phyloP scores from a whole-genome alignment of 345 rosid genomes.

The Eucalyptus erythrocorys region DNA sequence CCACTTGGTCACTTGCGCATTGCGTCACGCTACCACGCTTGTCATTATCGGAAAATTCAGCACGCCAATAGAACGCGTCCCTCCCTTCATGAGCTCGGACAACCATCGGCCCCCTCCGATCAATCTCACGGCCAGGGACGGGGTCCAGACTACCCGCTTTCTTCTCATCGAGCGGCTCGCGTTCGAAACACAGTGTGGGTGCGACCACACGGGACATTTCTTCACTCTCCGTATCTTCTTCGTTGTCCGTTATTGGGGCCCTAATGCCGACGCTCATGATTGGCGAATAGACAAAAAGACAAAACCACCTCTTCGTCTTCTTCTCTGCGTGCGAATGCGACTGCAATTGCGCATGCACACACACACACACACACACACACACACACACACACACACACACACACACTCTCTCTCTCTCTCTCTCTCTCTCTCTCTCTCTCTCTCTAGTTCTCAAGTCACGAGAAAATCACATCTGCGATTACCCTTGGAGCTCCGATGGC shows the following conservation, averaged over 20 bases:
- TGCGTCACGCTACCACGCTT: background rate
- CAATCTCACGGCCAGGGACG: background rate
- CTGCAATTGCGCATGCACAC: too few relatives aligned
- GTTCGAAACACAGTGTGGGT: background rate
- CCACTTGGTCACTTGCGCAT: background rate
- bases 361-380: too few relatives aligned
- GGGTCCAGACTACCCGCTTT: background rate
- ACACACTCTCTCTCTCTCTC: too few relatives aligned
- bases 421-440: too few relatives aligned
- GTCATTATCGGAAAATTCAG: background rate
- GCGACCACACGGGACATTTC: background rate
- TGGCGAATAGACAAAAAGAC: background rate
- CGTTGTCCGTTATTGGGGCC: background rate
- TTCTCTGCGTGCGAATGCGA: background rate
- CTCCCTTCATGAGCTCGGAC: background rate
- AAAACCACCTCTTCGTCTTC: background rate
- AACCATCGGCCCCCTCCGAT: background rate
- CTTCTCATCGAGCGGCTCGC: background rate
- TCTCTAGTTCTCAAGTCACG: too few relatives aligned
- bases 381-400: too few relatives aligned
- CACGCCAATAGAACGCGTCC: background rate
- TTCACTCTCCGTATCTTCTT: background rate
- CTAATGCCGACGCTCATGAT: background rate
- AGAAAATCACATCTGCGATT: background rate
- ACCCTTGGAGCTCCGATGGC: background rate